Evolutionary conservation across 1,139 yeast genomes (phyloP).

Genomic region (Kodamaea derodonti): DNA sequence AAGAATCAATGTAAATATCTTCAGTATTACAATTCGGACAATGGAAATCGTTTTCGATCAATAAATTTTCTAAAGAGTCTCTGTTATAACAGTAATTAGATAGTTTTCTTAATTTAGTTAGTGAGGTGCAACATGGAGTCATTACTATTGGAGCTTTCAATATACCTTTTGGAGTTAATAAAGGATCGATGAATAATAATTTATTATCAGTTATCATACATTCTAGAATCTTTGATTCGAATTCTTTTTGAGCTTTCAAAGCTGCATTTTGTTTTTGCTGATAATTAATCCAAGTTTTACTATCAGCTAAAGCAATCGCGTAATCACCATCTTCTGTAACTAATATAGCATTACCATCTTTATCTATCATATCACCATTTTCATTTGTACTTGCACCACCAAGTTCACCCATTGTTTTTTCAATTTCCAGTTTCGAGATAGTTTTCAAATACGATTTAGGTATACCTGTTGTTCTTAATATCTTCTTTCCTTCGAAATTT

Average conservation of each 20-base stretch:
- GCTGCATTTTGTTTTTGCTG: constrained; percentile 64
- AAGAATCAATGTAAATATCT: constrained; percentile 72
- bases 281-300: constrained; percentile 84
- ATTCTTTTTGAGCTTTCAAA: constrained; percentile 45
- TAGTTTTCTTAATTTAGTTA: constrained; percentile 52
- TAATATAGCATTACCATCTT: constrained; percentile 69
- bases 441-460: constrained; percentile 90
- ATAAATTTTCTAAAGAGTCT: constrained; percentile 56
- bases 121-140: constrained; percentile 75
- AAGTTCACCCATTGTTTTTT: constrained; percentile 51
- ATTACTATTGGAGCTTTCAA: constrained; percentile 67
- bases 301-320: constrained; percentile 92
- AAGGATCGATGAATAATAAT: constrained; percentile 48
- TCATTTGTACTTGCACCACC: constrained; percentile 41
- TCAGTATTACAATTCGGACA: constrained; percentile 83
- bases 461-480: constrained; percentile 93
- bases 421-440: constrained; percentile 48
- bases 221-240: constrained; percentile 32
- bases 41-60: constrained; percentile 80
- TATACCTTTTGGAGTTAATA: constrained; percentile 54
- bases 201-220: constrained; percentile 42
- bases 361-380: constrained; percentile 50
- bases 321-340: constrained; percentile 93
- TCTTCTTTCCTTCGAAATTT: constrained; percentile 86
- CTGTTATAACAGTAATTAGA: constrained; percentile 39